Percentiles rank a stretch among this genome's conserved stretches.
Evolutionary conservation across 1,139 yeast species (phyloP).

Genomic region (Kluyveromyces sp.): DNA sequence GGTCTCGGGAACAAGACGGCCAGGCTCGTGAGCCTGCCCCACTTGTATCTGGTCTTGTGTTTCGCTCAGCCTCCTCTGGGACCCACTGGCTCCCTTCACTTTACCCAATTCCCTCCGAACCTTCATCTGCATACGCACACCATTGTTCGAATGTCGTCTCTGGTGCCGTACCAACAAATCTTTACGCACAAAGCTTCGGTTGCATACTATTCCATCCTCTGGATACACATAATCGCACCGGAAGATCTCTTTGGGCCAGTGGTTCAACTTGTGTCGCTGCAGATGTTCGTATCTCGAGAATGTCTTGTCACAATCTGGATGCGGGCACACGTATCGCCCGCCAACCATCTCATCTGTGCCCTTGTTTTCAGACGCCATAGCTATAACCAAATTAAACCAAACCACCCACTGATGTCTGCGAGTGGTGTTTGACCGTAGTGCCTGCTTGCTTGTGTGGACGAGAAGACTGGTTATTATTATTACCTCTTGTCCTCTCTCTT

Average conservation of each 20-base stretch:
- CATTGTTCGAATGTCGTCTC: conserved; percentile 37
- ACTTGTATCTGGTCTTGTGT: no score
- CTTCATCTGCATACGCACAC: conserved; percentile 11
- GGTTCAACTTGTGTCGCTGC: conserved; percentile 34
- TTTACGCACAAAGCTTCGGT: conserved; percentile 52
- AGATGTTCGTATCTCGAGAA: conserved; percentile 35
- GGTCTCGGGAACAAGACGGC: neutral
- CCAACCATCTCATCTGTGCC: neutral
- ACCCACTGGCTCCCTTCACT: conserved; percentile 25
- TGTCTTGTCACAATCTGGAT: conserved; percentile 35
- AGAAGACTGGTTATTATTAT: no score
- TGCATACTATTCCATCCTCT: conserved; percentile 35
- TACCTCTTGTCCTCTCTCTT: no score
- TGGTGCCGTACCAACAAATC: conserved; percentile 46
- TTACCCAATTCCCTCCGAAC: conserved; percentile 10
- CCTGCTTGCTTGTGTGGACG: no score
- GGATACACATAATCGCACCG: conserved; percentile 37
- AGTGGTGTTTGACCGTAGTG: no score
- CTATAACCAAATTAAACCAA: neutral
- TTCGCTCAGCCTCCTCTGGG: conserved; percentile 11
- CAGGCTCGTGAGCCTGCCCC: no score
- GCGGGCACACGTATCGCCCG: conserved; percentile 30
- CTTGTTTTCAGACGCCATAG: neutral
- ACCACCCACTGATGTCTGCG: no score
- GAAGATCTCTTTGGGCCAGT: conserved; percentile 38